These are phyloP conservation scores for Thielaviopsis ethacetica DNA, from an alignment of 2,329 filamentous ascomycete species.

Conservation along the genomic window DNA sequence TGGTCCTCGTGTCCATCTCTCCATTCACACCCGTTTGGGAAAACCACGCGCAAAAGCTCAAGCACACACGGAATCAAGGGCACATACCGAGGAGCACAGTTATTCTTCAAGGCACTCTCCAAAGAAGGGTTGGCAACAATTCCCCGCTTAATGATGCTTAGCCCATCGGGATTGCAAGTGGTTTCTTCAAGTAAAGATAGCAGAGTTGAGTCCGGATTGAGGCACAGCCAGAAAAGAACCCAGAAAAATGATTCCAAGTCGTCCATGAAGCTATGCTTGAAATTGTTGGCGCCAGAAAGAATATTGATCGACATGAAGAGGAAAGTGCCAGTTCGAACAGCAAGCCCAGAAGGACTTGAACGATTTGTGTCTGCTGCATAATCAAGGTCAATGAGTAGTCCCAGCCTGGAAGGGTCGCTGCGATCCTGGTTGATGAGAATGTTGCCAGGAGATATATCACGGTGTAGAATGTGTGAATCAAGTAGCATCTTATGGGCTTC, in stretches of 20 bases:
- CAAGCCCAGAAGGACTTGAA: not conserved
- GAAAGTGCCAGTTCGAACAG: not conserved
- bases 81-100: too few species aligned
- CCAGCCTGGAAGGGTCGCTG: not conserved
- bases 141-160: too few species aligned
- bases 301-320: not conserved
- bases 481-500: not conserved
- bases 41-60: too few species aligned
- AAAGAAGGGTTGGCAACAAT: too few species aligned
- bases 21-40: too few species aligned
- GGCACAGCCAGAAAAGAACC: not conserved
- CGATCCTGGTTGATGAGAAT: not conserved
- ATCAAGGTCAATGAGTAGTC: too few species aligned
- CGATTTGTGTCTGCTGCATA: not conserved
- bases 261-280: not conserved
- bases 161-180: too few species aligned
- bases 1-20: too few species aligned
- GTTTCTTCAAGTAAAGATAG: not conserved
- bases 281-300: not conserved
- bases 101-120: too few species aligned
- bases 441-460: not conserved
- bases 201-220: not conserved
- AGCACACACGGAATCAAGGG: too few species aligned
- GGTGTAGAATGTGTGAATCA: not conserved
- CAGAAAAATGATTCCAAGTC: constrained; percentile 1